Base-by-base conservation (phyloP, 345 rosid genomes). In the Eucalyptus tenuipes region DNA sequence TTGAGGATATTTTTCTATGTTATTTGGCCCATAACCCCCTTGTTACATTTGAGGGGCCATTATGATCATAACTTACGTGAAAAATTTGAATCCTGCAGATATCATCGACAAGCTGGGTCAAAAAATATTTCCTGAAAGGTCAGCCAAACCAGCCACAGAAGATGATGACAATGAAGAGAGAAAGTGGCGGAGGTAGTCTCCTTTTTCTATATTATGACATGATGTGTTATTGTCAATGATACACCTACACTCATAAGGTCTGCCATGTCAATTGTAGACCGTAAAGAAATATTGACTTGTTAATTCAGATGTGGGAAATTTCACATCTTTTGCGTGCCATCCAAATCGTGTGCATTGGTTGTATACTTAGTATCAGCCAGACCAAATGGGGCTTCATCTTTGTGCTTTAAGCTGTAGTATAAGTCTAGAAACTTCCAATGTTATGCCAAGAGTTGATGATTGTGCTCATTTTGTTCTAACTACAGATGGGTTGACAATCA, bases 401-500 rank as follows among this genome's bases (percentile, higher is more conserved):
- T 61, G 33, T 61, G 17, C 71, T 61, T 61, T 61, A 29, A 61
- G 31, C n/a, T 25, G 14, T 29, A 29, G 71, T 61, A 29, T 29
- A 13, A 61, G 71, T 27, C 33, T 61, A 61, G 33, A 29, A 61
- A 29, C 71, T 61, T 61, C 8, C 33, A 4, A 61, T 61, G 6
- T 61, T 61, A 25, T 57, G 17, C 71, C 29, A 13, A 61, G 71
- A 61, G 71, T 61, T 61, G 33, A 61, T 61, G 71, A 61, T 29
- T 61, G 71, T 61, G 71, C 71, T 61, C 33, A 61, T 61, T 61
- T 29, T 61, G 71, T 29, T 61, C 71, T 61, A 61, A 61, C 68
- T 88, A 85, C 71, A 91, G 94, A 89, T 92, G 93, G 94, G 94
- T 91, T 40, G 94, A 93, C 85, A 87, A 75, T 88, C 94, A 93